phyloP scores from a whole-genome alignment of 352 stramenopile species.

The Globisporangium nunn region DNA sequence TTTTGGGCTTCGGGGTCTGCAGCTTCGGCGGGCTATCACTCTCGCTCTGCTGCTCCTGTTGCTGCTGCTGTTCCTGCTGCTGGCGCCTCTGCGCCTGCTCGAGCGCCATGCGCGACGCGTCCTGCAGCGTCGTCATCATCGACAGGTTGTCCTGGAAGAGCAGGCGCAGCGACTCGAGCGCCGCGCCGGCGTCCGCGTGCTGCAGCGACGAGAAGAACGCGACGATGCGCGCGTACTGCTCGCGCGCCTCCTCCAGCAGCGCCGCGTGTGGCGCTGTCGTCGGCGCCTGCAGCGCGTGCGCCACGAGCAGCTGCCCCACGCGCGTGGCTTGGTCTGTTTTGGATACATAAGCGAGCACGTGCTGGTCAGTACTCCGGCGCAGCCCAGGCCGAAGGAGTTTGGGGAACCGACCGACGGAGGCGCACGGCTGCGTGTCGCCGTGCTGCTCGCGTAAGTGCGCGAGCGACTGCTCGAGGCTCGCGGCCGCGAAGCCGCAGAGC shows the following conservation, averaged over 20 bases:
- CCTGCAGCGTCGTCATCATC: conserved; percentile 36
- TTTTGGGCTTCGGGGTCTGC: background rate
- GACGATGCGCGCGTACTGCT: conserved; percentile 30
- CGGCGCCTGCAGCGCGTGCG: conserved; percentile 28
- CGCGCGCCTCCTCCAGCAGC: conserved; percentile 42
- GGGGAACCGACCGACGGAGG: background rate
- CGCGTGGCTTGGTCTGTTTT: conserved; percentile 38
- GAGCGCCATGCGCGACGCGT: conserved; percentile 21
- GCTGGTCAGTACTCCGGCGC: background rate
- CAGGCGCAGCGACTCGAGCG: conserved; percentile 27
- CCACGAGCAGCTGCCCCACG: conserved; percentile 49
- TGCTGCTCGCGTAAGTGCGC: conserved; percentile 42
- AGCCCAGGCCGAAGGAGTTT: no score
- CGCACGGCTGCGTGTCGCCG: background rate
- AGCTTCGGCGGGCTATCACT: background rate
- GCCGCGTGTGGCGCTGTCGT: conserved; percentile 15
- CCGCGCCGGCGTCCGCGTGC: conserved; percentile 28
- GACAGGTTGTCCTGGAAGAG: conserved; percentile 30
- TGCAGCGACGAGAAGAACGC: conserved; percentile 31
- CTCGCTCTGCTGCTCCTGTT: conserved; percentile 1
- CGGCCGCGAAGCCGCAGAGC: conserved; percentile 35
- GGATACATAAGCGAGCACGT: no score
- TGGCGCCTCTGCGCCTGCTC: conserved; percentile 5
- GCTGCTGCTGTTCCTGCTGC: conserved; percentile 1
- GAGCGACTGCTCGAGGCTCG: conserved; percentile 40